Conservation (phyloP, 23 red algal genomes). For the Gracilaria gracilis region DNA sequence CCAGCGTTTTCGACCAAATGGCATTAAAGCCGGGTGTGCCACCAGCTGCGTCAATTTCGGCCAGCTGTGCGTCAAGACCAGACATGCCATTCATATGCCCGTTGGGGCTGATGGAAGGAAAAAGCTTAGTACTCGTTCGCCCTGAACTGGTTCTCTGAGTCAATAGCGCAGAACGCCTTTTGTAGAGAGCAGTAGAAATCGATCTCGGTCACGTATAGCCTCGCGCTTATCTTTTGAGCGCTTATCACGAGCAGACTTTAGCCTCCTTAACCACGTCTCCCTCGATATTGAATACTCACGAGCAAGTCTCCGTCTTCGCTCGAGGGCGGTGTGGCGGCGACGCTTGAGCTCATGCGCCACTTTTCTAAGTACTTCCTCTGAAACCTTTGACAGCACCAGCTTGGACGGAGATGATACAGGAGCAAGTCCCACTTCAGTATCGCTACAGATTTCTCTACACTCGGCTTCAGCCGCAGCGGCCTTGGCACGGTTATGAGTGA, state of each 20-base stretch:
- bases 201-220: slow-evolving; percentile 51
- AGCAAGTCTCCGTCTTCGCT: slow-evolving; percentile 38
- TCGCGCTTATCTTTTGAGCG: slow-evolving; percentile 69
- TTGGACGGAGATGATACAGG: neutral
- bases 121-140: slow-evolving; percentile 62
- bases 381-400: slow-evolving; percentile 3
- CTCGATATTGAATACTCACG: slow-evolving; percentile 34
- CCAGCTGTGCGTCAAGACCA: slow-evolving; percentile 45
- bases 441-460: slow-evolving; percentile 31
- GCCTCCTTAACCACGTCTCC: slow-evolving; percentile 35
- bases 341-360: slow-evolving; percentile 38
- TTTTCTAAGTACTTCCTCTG: slow-evolving; percentile 6
- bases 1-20: slow-evolving; percentile 65
- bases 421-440: slow-evolving; percentile 12
- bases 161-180: slow-evolving; percentile 49
- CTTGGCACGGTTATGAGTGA: slow-evolving; percentile 35
- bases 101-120: slow-evolving; percentile 47
- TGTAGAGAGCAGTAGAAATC: slow-evolving; percentile 31
- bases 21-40: slow-evolving; percentile 55
- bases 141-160: slow-evolving; percentile 59
- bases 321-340: slow-evolving; percentile 28
- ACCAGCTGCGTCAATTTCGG: slow-evolving; percentile 56
- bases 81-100: slow-evolving; percentile 29
- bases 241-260: slow-evolving; percentile 65
- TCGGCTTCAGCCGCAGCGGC: slow-evolving; percentile 44